Evolutionary conservation across 345 rosid species (phyloP), one percentile per base, ranked within the genome.

Genomic region (Eucalyptus urophylla): DNA sequence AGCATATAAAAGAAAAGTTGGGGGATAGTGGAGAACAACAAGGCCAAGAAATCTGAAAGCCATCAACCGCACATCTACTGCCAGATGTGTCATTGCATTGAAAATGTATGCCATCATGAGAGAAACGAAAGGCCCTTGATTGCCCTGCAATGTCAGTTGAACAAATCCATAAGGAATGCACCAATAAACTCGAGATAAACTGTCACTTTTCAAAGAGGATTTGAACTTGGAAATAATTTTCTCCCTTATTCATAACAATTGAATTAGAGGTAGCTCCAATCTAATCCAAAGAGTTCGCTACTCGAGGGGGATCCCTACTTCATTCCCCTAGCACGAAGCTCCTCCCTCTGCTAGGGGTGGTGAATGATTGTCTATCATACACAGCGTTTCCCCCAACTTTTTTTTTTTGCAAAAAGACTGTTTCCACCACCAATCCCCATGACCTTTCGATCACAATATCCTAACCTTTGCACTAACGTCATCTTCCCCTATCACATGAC

Each of bases 1-100:
- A 87, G 97, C 94, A 93, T 95, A 89, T 86, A 94, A 49, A 72
- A 94, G 93, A 90, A 97, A 96, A 86, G 95, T 90, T 86, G 95
- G 92, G 31, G 97, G 96, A 91, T 96, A 88, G 90, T 92, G 90
- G 88, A 95, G 94, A 29, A 98, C 95, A 88, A 95, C 94, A 80
- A 94, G 97, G 88, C 96, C 95, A 80, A 94, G 90, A 91, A 95
- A 94, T 83, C 92, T 95, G 94, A 98, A 97, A 88, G 99, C 99
- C 97, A 94, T 96, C 94, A 97, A 89, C 86, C 98, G 98, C 91
- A 98, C 95, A 43, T 98, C 99, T 87, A 96, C 87, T 33, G 95
- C 91, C 89, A 95, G 93, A 92, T 94, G 89, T 65, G 96, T 94
- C 99, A 96, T 97, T 29, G 97, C 98, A 49, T 88, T 93, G 88